Evolutionary conservation across 176 grass and related monocot species (phyloP).

Genomic region (Tillandsia fasciculata): DNA sequence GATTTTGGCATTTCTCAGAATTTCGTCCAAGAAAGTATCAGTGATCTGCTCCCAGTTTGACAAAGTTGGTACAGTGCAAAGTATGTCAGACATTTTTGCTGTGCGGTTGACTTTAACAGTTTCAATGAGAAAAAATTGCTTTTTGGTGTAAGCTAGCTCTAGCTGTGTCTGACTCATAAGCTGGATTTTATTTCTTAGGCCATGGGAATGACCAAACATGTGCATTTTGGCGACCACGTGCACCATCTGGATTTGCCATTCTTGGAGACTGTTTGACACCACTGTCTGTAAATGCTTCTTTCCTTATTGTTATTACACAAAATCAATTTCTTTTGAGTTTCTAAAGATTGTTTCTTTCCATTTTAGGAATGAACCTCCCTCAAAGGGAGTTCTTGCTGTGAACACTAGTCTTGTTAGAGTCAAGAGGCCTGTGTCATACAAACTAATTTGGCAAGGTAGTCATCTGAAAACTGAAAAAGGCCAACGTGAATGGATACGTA

Average conservation of each 20-base stretch:
- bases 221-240: conserved; percentile 89
- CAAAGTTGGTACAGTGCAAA: conserved; percentile 62
- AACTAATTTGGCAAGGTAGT: conserved; percentile 59
- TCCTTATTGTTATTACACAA: conserved; percentile 14
- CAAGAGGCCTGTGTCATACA: conserved; percentile 88
- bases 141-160: too few relatives aligned
- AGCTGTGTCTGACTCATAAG: not conserved
- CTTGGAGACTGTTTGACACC: conserved; percentile 87
- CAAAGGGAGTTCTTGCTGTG: conserved; percentile 88
- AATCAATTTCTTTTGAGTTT: conserved; percentile 15
- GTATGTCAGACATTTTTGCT: conserved; percentile 29
- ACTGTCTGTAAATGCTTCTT: conserved; percentile 43
- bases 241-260: conserved; percentile 95
- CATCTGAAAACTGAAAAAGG: conserved; percentile 25
- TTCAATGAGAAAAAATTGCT: too few relatives aligned
- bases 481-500: conserved; percentile 14
- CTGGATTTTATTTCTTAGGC: conserved; percentile 37
- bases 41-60: conserved; percentile 78
- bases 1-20: conserved; percentile 85
- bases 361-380: conserved; percentile 75
- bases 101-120: conserved; percentile 2
- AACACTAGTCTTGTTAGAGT: conserved; percentile 87
- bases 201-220: conserved; percentile 48
- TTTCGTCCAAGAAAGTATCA: conserved; percentile 71
- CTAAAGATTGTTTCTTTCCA: conserved; percentile 16